Conservation (phyloP, 2,329 filamentous ascomycete species). For the Allantophomopsis lycopodina region DNA sequence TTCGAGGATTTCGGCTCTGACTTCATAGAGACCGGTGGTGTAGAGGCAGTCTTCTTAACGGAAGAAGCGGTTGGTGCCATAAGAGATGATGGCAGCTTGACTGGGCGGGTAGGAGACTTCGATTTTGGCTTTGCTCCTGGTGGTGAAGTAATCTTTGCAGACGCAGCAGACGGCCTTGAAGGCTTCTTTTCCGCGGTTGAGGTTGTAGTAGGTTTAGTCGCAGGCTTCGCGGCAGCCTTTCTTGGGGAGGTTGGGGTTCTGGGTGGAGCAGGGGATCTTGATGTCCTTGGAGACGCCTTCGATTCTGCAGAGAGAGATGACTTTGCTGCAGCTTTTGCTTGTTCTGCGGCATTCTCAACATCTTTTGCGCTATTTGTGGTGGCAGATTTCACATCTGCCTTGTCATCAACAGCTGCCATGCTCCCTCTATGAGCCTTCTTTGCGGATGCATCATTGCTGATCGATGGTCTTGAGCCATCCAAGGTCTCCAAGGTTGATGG, state of each 20-base stretch:
- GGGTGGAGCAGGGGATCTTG: slow-evolving; percentile 17
- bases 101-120: slow-evolving; percentile 56
- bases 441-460: no score
- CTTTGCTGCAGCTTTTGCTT: neutral
- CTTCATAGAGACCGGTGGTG: slow-evolving; percentile 18
- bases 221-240: slow-evolving; percentile 1
- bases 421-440: no score
- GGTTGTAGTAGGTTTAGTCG: slow-evolving; percentile 3
- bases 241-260: slow-evolving; percentile 24
- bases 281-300: slow-evolving; percentile 18
- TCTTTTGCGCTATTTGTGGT: neutral
- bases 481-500: no score
- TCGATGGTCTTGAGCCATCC: no score
- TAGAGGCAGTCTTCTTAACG: slow-evolving; percentile 38
- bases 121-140: slow-evolving; percentile 43
- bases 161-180: neutral
- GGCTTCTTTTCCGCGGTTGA: slow-evolving; percentile 6
- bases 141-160: neutral
- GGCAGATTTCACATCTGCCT: neutral
- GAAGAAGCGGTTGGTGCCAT: slow-evolving; percentile 59
- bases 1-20: slow-evolving; percentile 27
- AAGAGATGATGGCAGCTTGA: slow-evolving; percentile 51
- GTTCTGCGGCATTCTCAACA: no score
- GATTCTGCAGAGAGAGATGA: slow-evolving; percentile 17
- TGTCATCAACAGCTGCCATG: neutral